A percentile compares a stretch with the other conserved stretches of the same genome.
phyloP scores from a whole-genome alignment of 1,139 yeast species.

The Sugiyamaella japonica region DNA sequence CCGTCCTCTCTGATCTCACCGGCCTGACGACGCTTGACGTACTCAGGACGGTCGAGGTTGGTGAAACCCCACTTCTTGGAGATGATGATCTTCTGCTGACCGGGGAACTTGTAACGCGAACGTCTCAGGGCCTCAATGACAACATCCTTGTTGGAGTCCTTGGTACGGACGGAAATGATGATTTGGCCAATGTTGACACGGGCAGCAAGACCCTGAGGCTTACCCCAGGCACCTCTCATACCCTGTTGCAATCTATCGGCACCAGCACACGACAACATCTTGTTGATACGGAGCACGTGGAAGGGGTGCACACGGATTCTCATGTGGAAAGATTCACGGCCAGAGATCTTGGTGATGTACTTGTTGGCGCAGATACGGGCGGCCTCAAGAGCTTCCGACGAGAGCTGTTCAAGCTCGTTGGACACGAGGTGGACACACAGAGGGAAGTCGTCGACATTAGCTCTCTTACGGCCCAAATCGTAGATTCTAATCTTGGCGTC shows the following conservation, averaged over 20 bases:
- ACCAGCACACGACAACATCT: constrained; percentile 99
- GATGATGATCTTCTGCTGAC: constrained; percentile 98
- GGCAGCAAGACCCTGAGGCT: constrained; percentile 99
- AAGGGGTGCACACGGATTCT: constrained; percentile 99
- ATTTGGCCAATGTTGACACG: constrained; percentile 99
- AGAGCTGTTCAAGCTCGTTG: constrained; percentile 98
- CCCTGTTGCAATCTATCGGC: constrained; percentile 99
- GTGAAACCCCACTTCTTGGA: constrained; percentile 99
- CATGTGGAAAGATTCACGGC: constrained; percentile 99
- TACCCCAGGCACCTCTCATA: constrained; percentile 99
- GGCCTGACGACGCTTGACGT: constrained; percentile 88
- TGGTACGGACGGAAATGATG: constrained; percentile 97
- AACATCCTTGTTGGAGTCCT: constrained; percentile 95
- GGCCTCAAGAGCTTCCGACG: constrained; percentile 99
- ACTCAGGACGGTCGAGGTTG: constrained; percentile 95
- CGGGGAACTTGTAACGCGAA: constrained; percentile 99
- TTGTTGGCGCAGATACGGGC: constrained; percentile 99
- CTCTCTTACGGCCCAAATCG: constrained; percentile 99
- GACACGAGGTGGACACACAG: constrained; percentile 98
- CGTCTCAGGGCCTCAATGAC: constrained; percentile 99
- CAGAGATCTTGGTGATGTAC: constrained; percentile 95
- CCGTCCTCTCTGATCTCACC: constrained; percentile 99
- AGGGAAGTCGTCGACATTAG: constrained; percentile 99
- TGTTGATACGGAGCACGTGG: constrained; percentile 99
- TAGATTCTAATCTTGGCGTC: constrained; percentile 99